Evolutionary conservation across 495 filamentous ascomycete genomes (phyloP).

Genomic region (Aspergillus olivimuriae): DNA sequence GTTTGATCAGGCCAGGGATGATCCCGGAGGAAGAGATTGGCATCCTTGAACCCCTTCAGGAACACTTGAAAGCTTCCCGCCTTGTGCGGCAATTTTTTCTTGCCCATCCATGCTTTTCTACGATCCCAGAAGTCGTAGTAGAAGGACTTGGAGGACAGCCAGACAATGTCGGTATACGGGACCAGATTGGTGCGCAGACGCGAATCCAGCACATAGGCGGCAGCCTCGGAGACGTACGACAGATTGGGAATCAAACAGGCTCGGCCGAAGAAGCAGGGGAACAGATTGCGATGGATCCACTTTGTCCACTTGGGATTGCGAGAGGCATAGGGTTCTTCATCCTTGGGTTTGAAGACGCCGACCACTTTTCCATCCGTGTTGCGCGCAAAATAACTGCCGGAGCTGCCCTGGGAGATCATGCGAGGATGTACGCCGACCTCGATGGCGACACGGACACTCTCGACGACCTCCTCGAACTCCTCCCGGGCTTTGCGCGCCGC

Average conservation of each 20-base stretch:
- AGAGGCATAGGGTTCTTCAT: slow-evolving; percentile 94
- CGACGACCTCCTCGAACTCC: slow-evolving; percentile 84
- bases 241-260: slow-evolving; percentile 97
- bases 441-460: slow-evolving; percentile 84
- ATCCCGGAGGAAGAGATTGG: slow-evolving; percentile 88
- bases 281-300: slow-evolving; percentile 89
- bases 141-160: slow-evolving; percentile 92
- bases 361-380: slow-evolving; percentile 89
- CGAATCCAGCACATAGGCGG: slow-evolving; percentile 88
- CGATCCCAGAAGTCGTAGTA: slow-evolving; percentile 97
- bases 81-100: slow-evolving; percentile 84
- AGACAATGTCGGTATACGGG: slow-evolving; percentile 92
- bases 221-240: slow-evolving; percentile 98
- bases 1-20: slow-evolving; percentile 97
- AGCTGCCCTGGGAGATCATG: slow-evolving; percentile 94
- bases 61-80: slow-evolving; percentile 97
- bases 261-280: slow-evolving; percentile 94
- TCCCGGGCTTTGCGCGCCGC: slow-evolving; percentile 59
- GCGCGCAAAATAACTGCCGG: slow-evolving; percentile 94
- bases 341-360: slow-evolving; percentile 98
- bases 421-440: slow-evolving; percentile 87
- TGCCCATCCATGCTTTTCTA: slow-evolving; percentile 76
- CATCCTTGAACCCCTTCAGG: slow-evolving; percentile 92
- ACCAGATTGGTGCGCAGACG: slow-evolving; percentile 88
- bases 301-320: slow-evolving; percentile 95